Base-by-base conservation (phyloP, 495 filamentous ascomycete species). In the Hypoxylon crocopeplum region DNA sequence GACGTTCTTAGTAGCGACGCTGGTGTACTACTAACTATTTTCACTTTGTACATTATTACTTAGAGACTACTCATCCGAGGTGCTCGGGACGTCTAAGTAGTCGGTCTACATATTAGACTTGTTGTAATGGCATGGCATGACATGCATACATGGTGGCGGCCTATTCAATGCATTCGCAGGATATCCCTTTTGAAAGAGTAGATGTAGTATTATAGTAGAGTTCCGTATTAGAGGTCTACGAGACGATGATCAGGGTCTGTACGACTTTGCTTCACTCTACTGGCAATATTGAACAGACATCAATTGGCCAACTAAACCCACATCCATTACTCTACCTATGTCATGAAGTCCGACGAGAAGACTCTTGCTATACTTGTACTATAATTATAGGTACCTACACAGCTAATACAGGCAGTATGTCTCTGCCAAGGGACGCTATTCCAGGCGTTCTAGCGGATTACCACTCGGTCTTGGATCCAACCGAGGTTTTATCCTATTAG, bases 51-150 rank as follows among this genome's bases (percentile, higher is more conserved):
- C 45, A 64, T 54, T 64, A 64, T 64, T 58, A 45, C 44, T 12
- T 34, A 24, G 37, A 21, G 36, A 34, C 16, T 40, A 13, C 40
- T 29, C 42, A 7, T 34, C 32, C 32, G 12, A 3, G 5, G 6
- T 12, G 3, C 3, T n/a, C 24, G 51, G 38, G 58, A 32, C 24
- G 5, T 15, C 6, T 38, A 47, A 3, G 49, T 22, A 19, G 19
- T 58, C 48, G 36, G 41, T 8, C 48, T 59, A 54, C 48, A 46
- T 66, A 61, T 29, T 52, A 61, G n/a, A n/a, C n/a, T 40, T 53
- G 30, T 66, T 64, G 29, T 62, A 62, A 66, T n/a, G n/a, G n/a
- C n/a, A n/a, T n/a, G n/a, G n/a, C n/a, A n/a, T 66, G 48, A 19
- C 45, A 48, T 56, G 50, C 51, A 56, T 53, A 13, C 36, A 42